These are phyloP conservation scores for Geoglossum glabrum DNA, from an alignment of 495 filamentous ascomycete species.

Conservation along the genomic window DNA sequence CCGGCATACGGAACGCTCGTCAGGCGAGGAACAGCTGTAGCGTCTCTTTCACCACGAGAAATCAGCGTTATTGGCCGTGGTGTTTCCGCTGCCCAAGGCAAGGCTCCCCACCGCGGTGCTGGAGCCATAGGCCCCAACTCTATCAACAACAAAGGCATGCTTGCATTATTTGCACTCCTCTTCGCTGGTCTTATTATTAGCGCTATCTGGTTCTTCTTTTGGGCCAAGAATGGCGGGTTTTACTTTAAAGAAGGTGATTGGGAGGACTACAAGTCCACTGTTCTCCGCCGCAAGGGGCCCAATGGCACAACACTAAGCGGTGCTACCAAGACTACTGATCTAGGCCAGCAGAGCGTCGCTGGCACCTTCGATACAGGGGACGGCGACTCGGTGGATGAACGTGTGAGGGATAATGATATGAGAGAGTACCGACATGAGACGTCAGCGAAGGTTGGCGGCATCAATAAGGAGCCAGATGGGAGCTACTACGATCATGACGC, in stretches of 20 bases:
- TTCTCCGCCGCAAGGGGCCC: conserved; percentile 76
- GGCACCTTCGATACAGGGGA: conserved; percentile 41
- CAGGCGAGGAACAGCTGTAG: not conserved
- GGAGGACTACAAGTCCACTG: conserved; percentile 96
- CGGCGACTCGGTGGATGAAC: conserved; percentile 28
- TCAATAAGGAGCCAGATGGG: conserved; percentile 61
- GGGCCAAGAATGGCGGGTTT: conserved; percentile 90
- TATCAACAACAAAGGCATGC: conserved; percentile 68
- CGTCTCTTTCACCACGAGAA: conserved; percentile 2
- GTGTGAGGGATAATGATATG: conserved; percentile 46
- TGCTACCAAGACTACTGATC: conserved; percentile 58
- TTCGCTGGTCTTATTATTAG: conserved; percentile 57
- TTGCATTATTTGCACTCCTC: conserved; percentile 70
- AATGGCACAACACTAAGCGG: conserved; percentile 65
- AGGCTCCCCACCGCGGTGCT: conserved; percentile 16
- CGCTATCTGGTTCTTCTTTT: conserved; percentile 95
- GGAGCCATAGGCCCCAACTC: conserved; percentile 40
- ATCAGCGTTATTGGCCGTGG: not conserved
- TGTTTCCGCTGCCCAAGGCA: not conserved
- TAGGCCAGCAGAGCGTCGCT: conserved; percentile 62
- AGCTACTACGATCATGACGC: conserved; percentile 43
- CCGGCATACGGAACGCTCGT: not conserved
- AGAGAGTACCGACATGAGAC: conserved; percentile 69
- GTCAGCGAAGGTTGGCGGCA: conserved; percentile 61
- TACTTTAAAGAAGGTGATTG: conserved; percentile 67